Base-by-base conservation (phyloP, 345 rosid species). In the Aquilaria yunnanensis region DNA sequence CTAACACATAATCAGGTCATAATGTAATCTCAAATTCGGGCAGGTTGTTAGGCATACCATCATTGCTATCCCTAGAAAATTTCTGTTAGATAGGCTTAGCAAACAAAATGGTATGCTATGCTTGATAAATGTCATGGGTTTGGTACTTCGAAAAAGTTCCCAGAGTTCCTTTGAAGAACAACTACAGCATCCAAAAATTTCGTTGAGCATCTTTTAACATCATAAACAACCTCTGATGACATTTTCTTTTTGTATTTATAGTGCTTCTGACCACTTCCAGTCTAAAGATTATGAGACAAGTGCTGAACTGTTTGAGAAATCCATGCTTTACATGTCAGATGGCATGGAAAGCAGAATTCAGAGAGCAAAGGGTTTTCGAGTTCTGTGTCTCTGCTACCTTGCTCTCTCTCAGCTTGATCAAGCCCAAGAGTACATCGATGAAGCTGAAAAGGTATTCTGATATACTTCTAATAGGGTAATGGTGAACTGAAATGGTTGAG, bases 341-440 rank as follows among this genome's bases (percentile, higher is more conserved):
- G 80, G 83, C 67, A 55, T 79, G 9, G 96, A 88, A 62, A 82
- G 79, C 65, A 85, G 85, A 82, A 76, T 61, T 67, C 78, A 81
- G 62, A 80, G 97, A 66, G 99, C 97, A 57, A 90, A 90, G 80
- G 91, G 99, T 12, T 94, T 86, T 73, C 85, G 97, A 77, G 96
- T 90, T 66, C 71, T 94, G 79, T 85, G 96, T 74, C 94, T 90
- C 56, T 94, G 97, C 80, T 79, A 86, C 73, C 89, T 94, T 14
- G 99, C 85, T 37, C 90, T 86, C 61, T 75, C 73, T 72, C 85
- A 80, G 81, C 81, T 86, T 32, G 96, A 90, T 76, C 85, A 81
- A 82, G 96, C 99, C 75, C 82, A 66, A 65, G 97, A 94, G 63
- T 88, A 94, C 74, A 79, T 90, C 47, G 80, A 68, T 53, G 96